Base-by-base conservation (phyloP, 768 basidiomycete species). In the Kwoniella dendrophila region DNA sequence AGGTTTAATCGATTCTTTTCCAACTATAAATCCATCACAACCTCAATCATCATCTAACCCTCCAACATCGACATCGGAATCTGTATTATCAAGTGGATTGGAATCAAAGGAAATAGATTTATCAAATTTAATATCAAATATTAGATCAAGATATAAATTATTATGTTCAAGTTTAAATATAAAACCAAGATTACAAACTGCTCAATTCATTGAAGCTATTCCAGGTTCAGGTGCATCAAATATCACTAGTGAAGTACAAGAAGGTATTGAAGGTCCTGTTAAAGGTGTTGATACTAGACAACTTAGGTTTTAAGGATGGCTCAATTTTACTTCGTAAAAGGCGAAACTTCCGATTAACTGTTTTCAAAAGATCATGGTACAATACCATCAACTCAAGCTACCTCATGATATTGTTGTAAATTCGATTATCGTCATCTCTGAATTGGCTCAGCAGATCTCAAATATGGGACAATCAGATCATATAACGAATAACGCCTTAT, bases 121-220 rank as follows among this genome's bases (percentile, higher is more conserved):
- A 45, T 79, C 86, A 8, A 86, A 85, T 57, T 84, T 93, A 27
- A 86, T 95, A 66, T 85, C 87, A 27, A 86, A 90, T 64, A 93
- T 97, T 62, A 85, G 91, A 41, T 90, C 92, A 1, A 84, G 89
- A 65, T 96, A 98, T 79, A 89, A 88, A 71, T 84, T 86, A 0
- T 85, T 94, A 38, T 99, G 94, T 69, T 86, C 92, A 0, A 85
- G 86, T 0, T 82, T 97, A 22, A 90, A 90, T 32, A 84, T 92
- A 8, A 75, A 83, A 27, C 85, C 86, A 3, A 50, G 82, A 30
- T 40, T 80, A 20, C 63, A 62, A 14, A 48, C 54, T 36, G 55
- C 67, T 2, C 48, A 45, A 24, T 55, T 62, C 34, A 33, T 62
- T 24, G 38, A 38, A 11, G 53, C 32, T 27, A 12, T 20, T 8